Base-by-base conservation (phyloP, 495 filamentous ascomycete genomes). In the Penicillium lagena region DNA sequence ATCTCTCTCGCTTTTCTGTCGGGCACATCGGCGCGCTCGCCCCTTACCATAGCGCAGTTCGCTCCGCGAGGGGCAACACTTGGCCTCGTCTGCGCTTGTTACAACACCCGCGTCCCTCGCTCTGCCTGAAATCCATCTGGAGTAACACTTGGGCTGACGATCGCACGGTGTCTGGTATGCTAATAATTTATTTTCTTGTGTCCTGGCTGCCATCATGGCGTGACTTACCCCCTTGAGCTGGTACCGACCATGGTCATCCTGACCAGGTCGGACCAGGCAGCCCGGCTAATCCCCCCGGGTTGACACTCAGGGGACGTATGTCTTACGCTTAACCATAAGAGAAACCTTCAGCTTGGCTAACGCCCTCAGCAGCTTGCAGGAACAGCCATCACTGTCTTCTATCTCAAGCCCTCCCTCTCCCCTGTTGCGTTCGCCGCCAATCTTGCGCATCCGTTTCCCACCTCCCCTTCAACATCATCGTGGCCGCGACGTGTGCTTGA, bases 61-160 rank as follows among this genome's bases (percentile, higher is more conserved):
- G 41, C 41, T n/a, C 49, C 55, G 55, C 55, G 58, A 59, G 55
- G 58, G 58, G 55, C 55, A 61, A 42, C 43, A 42, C 43, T 56
- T 39, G 34, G 28, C 35, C 39, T 47, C 49, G 47, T 39, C 39
- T 47, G 45, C 52, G 53, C 51, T 56, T 55, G 45, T 50, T 43
- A 45, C 44, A 54, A 55, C 54, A 55, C 43, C 51, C 52, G 54
- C 58, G 58, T 44, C 40, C 50, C 22, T 22, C 22, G n/a, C 39
- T 54, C 37, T 56, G 55, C 42, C 46, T 63, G 59, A 63, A 63
- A 63, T 52, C 22, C 29, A 28, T 32, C 39, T 42, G 50, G 54
- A 49, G 42, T 41, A 45, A 29, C 2, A 32, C 17, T 39, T 46
- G 9, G 32, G 12, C 32, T 34, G 12, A 31, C 29, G 28, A 15